Conservation (phyloP, 169 alveolate species). For the Miamiensis avidus region DNA sequence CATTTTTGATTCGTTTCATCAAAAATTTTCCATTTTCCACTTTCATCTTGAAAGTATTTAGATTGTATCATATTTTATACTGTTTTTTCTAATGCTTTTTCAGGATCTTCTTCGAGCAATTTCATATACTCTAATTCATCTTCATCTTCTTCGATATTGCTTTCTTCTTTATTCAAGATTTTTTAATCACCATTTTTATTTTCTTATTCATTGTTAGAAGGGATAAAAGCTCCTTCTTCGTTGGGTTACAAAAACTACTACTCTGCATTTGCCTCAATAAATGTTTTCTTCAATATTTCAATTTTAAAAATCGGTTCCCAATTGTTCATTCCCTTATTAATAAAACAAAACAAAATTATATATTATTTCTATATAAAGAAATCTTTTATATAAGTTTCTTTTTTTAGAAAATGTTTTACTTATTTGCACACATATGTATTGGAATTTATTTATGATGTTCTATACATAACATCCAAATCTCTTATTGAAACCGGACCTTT, state of each 20-base stretch:
- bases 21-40: slow-evolving; percentile 3
- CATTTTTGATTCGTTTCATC: slow-evolving; percentile 11
- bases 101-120: slow-evolving; percentile 10
- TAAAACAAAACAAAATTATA: slow-evolving; percentile 7
- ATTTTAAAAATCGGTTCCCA: slow-evolving; percentile 30
- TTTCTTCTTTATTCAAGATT: slow-evolving; percentile 31
- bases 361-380: not conserved
- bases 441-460: slow-evolving; percentile 46
- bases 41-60: slow-evolving; percentile 17
- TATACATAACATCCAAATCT: slow-evolving; percentile 51
- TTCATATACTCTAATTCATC: slow-evolving; percentile 35
- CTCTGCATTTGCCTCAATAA: slow-evolving; percentile 25
- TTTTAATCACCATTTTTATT: not conserved
- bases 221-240: not conserved
- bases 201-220: not conserved
- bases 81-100: slow-evolving; percentile 20
- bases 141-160: slow-evolving; percentile 33
- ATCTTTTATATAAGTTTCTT: slow-evolving; percentile 16
- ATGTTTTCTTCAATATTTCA: slow-evolving; percentile 7
- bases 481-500: slow-evolving; percentile 34
- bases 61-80: slow-evolving; percentile 18
- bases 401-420: slow-evolving; percentile 38
- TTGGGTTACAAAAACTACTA: slow-evolving; percentile 5
- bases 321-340: not conserved
- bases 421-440: slow-evolving; percentile 40